Percentiles rank a stretch among this genome's conserved stretches.
phyloP scores from a whole-genome alignment of 2,329 filamentous ascomycete species.

The Trichoderma polysporum region DNA sequence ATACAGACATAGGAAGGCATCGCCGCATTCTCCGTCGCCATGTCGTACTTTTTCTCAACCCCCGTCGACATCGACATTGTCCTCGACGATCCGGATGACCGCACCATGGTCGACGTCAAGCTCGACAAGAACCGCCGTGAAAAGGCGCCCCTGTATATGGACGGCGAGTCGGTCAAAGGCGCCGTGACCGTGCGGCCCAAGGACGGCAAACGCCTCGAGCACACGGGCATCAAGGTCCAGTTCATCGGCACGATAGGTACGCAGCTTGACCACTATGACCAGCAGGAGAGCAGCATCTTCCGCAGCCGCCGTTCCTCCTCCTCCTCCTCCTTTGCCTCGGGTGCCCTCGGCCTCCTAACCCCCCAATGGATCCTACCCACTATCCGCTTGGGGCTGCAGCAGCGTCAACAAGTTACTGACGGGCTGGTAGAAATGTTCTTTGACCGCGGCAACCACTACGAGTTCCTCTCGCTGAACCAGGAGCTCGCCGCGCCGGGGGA shows the following conservation, averaged over 20 bases:
- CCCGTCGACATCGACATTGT: slow-evolving; percentile 99
- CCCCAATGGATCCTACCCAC: slow-evolving; percentile 16
- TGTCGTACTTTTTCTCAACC: slow-evolving; percentile 98
- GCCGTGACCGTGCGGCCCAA: slow-evolving; percentile 93
- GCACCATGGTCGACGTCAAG: slow-evolving; percentile 95
- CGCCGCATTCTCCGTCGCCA: slow-evolving; percentile 48
- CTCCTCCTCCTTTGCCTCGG: slow-evolving; percentile 5
- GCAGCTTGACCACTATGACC: slow-evolving; percentile 18
- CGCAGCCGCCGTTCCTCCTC: slow-evolving; percentile 5
- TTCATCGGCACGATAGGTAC: slow-evolving; percentile 97
- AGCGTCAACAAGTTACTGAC: slow-evolving; percentile 20
- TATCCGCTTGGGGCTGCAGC: slow-evolving; percentile 20
- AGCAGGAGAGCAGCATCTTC: not conserved
- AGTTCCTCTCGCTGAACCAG: slow-evolving; percentile 95
- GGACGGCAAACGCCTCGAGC: slow-evolving; percentile 95
- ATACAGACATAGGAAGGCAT: not conserved
- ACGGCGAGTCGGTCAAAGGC: slow-evolving; percentile 97
- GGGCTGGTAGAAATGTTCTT: slow-evolving; percentile 89
- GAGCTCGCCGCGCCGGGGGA: slow-evolving; percentile 96
- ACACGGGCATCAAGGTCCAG: slow-evolving; percentile 98
- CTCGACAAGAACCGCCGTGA: slow-evolving; percentile 97
- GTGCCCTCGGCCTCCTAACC: not conserved
- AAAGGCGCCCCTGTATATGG: slow-evolving; percentile 95
- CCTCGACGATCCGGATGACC: slow-evolving; percentile 90
- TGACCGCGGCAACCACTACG: slow-evolving; percentile 97